Conservation (phyloP, 805 yeast species). For the Barnettozyma vustinii region DNA sequence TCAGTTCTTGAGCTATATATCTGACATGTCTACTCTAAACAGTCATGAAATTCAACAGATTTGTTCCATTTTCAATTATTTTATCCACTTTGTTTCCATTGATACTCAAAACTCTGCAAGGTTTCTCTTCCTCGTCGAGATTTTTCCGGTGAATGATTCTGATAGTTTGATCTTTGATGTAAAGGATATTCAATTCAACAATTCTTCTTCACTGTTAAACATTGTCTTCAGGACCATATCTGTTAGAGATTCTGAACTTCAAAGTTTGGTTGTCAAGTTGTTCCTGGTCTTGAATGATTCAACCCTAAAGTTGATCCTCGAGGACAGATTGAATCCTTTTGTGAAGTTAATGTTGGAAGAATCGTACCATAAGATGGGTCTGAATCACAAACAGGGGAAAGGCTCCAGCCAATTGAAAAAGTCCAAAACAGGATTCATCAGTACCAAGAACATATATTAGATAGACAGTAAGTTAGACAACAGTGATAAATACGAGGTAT, state of each 20-base stretch:
- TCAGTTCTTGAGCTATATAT: slow-evolving; percentile 7
- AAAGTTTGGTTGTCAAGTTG: slow-evolving; percentile 7
- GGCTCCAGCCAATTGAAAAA: not conserved
- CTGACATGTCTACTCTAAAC: not conserved
- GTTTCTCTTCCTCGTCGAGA: slow-evolving; percentile 20
- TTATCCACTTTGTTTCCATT: slow-evolving; percentile 4
- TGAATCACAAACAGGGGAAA: not conserved
- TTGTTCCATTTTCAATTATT: not conserved
- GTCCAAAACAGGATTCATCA: not conserved
- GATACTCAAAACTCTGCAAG: slow-evolving; percentile 9
- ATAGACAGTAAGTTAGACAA: not conserved
- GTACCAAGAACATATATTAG: not conserved
- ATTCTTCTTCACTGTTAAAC: slow-evolving; percentile 8
- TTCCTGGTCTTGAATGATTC: slow-evolving; percentile 10
- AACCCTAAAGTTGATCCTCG: slow-evolving; percentile 13
- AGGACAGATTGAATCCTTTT: slow-evolving; percentile 17
- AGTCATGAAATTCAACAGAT: slow-evolving; percentile 2
- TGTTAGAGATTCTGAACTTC: slow-evolving; percentile 9
- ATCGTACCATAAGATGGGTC: no score
- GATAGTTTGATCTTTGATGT: slow-evolving; percentile 18
- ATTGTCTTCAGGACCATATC: slow-evolving; percentile 18
- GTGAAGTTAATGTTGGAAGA: slow-evolving; percentile 4
- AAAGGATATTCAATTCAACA: slow-evolving; percentile 5
- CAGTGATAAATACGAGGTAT: not conserved
- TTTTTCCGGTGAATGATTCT: slow-evolving; percentile 15